Evolutionary conservation across 2,329 filamentous ascomycete genomes (phyloP), one percentile per base, ranked within the genome.

Genomic region (Epichloe gansuensis): DNA sequence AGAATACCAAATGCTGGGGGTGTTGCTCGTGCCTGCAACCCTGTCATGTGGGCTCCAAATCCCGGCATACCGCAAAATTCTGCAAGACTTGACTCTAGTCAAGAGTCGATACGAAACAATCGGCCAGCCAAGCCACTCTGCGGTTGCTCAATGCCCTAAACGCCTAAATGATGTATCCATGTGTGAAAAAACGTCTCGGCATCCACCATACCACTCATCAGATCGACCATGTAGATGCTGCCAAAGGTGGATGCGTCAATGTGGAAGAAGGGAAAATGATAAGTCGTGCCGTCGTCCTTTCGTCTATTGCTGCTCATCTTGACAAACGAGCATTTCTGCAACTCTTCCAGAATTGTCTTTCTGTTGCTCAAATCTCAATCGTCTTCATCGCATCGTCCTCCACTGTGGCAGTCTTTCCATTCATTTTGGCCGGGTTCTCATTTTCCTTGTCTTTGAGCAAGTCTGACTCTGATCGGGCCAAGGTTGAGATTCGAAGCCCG

Each of bases 361-460:
- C 12, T 38, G 21, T 17, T 28, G 9, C 49, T 65, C 55, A 82
- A 60, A 82, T 82, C 66, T 81, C 77, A 66, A 82, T 82, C 55
- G 76, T 78, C 70, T 80, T 82, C 77, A 82, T 79, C 35, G 71
- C 68, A 54, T 74, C 76, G 52, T 78, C 77, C 11, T 67, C 59
- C 41, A 70, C 66, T 52, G 69, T 68, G 7, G 67, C 62, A 53
- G 71, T 65, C 61, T 76, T 77, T 54, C 71, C 73, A 55, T 73
- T 74, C 38, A 61, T 56, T 56, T 71, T 73, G 38, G 65, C 62
- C 15, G 60, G 52, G 55, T 57, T 62, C 58, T 66, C 66, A 52
- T 70, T 73, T 56, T 68, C 71, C 54, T 71, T 70, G 48, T 65
- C 60, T 46, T 70, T 68, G 50, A 67, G 60, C n/a, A 67, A 58